A percentile compares a stretch with the other conserved stretches of the same genome.
phyloP scores from a whole-genome alignment of 2,329 filamentous ascomycete species.

The Curvularia hawaiiensis region DNA sequence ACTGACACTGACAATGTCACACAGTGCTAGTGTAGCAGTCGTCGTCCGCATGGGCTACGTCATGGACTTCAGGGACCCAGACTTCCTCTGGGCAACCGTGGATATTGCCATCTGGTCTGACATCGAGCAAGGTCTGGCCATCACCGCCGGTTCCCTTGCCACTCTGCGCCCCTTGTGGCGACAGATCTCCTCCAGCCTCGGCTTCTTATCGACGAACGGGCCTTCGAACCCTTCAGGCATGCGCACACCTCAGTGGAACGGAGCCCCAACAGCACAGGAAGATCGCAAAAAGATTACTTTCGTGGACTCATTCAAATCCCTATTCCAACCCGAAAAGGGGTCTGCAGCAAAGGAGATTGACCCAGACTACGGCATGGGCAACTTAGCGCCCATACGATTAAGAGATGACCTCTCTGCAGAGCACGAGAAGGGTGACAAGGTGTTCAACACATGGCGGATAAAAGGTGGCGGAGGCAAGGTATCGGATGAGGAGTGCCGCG shows the following conservation, averaged over 20 bases:
- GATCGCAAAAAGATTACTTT: constrained; percentile 25
- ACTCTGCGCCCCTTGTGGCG: constrained; percentile 46
- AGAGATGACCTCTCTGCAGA: constrained; percentile 32
- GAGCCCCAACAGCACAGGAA: constrained; percentile 13
- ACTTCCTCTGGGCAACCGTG: constrained; percentile 45
- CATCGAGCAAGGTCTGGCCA: constrained; percentile 46
- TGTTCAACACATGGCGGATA: constrained; percentile 38
- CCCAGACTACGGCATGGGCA: constrained; percentile 32
- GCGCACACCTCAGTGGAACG: constrained; percentile 28
- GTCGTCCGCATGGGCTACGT: constrained; percentile 44
- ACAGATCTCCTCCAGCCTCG: constrained; percentile 26
- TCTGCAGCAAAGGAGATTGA: constrained; percentile 19
- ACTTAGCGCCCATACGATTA: constrained; percentile 32
- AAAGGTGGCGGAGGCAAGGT: constrained; percentile 31
- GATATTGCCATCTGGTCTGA: constrained; percentile 48
- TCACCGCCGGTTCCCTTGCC: constrained; percentile 44
- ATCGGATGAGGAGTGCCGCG: constrained; percentile 32
- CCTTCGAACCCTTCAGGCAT: constrained; percentile 20
- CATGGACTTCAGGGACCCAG: constrained; percentile 41
- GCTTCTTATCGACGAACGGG: constrained; percentile 23
- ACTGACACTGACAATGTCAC: neutral
- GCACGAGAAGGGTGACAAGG: constrained; percentile 29
- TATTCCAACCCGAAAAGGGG: constrained; percentile 32
- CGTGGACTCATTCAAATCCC: constrained; percentile 29
- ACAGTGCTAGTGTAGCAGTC: constrained; percentile 43